phyloP scores from a whole-genome alignment of 2,329 filamentous ascomycete species.

The Ceratocystis albifundus region DNA sequence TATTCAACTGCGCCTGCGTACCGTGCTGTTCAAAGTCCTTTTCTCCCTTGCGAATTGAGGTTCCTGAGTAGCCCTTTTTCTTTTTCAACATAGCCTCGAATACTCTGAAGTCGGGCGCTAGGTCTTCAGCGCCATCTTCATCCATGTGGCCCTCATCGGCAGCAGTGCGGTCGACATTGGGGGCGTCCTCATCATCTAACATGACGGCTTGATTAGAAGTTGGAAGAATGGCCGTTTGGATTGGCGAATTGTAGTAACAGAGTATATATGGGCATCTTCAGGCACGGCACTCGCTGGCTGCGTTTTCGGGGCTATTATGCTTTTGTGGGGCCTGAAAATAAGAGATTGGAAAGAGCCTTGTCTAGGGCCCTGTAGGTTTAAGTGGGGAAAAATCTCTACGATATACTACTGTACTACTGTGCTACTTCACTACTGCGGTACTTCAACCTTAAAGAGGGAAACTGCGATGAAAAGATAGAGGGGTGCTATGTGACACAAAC shows the following conservation, averaged over 20 bases:
- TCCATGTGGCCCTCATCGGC: conserved; percentile 27
- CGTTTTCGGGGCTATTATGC: neutral
- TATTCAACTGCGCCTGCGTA: conserved; percentile 65
- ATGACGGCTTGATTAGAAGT: conserved; percentile 2
- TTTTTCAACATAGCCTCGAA: conserved; percentile 45
- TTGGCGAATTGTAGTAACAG: neutral
- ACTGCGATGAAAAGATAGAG: too few relatives aligned
- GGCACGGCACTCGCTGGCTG: neutral
- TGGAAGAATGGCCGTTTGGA: neutral
- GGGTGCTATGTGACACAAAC: too few relatives aligned
- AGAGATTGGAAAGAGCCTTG: too few relatives aligned
- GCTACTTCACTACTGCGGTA: too few relatives aligned
- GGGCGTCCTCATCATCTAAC: conserved; percentile 38
- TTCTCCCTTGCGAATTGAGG: conserved; percentile 77
- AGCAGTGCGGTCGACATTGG: conserved; percentile 25
- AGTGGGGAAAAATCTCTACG: too few relatives aligned
- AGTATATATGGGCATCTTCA: neutral
- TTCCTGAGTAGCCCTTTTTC: conserved; percentile 42
- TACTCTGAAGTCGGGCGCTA: conserved; percentile 77
- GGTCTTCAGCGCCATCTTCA: conserved; percentile 60
- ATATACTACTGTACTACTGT: too few relatives aligned
- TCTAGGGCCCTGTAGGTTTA: too few relatives aligned
- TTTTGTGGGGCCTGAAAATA: conserved; percentile 12
- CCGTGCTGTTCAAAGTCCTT: conserved; percentile 96
- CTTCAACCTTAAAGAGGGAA: too few relatives aligned